A percentile compares a stretch with the other conserved stretches of the same genome.
Conservation (phyloP, 2,329 filamentous ascomycete genomes). For the Fusarium devonianum region DNA sequence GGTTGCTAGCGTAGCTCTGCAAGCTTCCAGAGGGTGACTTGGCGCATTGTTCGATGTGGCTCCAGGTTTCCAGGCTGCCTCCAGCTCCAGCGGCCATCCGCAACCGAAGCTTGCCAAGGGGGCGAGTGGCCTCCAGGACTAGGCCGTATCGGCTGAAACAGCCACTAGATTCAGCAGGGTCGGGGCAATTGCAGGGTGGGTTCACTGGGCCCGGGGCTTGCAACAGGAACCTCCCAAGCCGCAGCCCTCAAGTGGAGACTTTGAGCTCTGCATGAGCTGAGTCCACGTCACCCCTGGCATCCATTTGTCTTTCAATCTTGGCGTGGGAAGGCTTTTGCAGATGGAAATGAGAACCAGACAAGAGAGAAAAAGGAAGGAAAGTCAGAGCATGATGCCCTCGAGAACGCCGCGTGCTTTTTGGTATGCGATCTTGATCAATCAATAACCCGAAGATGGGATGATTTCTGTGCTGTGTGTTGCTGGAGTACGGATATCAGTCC, state of each 20-base stretch:
- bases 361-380: background rate
- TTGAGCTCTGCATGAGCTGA: constrained; percentile 30
- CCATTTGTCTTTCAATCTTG: constrained; percentile 1
- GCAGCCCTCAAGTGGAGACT: constrained; percentile 19
- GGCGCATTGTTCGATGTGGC: constrained; percentile 38
- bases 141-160: constrained; percentile 38
- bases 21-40: constrained; percentile 8
- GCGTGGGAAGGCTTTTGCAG: too few species aligned
- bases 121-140: constrained; percentile 22
- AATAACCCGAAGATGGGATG: too few species aligned
- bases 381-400: background rate
- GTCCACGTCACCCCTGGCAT: constrained; percentile 30
- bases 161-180: constrained; percentile 23
- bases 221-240: too few species aligned
- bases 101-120: too few species aligned
- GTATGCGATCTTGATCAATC: background rate
- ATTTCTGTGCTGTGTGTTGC: too few species aligned
- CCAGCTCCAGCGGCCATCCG: constrained; percentile 24
- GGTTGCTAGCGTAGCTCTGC: background rate
- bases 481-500: too few species aligned
- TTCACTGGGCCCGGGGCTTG: constrained; percentile 2
- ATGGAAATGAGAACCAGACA: too few species aligned
- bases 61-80: too few species aligned
- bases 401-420: background rate
- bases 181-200: constrained; percentile 4